These are phyloP conservation scores for Triticum turgidum DNA, from an alignment of 176 grass and related monocot genomes.

Conservation along the genomic window DNA sequence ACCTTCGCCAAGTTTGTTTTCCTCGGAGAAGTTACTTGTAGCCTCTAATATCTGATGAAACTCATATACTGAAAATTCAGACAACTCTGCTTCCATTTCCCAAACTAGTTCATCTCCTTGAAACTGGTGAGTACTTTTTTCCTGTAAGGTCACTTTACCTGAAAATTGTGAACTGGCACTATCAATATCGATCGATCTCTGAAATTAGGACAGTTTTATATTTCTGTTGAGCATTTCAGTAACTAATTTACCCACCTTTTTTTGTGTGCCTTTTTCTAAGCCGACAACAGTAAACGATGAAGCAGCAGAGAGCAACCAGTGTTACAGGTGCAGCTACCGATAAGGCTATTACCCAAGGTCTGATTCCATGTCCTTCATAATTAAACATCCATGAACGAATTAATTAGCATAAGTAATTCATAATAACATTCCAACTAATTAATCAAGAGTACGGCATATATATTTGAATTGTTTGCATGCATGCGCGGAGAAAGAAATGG, in stretches of 20 bases:
- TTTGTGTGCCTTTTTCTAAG: neutral
- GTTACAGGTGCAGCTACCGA: neutral
- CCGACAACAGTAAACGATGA: neutral
- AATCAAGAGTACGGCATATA: neutral
- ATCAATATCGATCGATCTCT: neutral
- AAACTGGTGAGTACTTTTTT: neutral
- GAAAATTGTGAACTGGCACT: neutral
- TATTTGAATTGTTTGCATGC: neutral
- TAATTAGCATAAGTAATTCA: neutral
- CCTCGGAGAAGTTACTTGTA: neutral
- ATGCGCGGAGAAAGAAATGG: neutral
- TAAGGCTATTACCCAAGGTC: neutral
- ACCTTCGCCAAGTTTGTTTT: constrained; percentile 8
- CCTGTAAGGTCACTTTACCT: neutral
- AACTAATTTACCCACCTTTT: neutral
- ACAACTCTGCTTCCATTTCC: neutral
- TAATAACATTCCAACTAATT: neutral
- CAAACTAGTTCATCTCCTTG: neutral
- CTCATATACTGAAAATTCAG: neutral
- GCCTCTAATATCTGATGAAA: constrained; percentile 4
- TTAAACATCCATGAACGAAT: neutral
- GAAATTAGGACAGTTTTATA: neutral
- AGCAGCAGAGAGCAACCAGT: neutral
- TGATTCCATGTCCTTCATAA: neutral
- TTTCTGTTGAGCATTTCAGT: neutral